A percentile compares a stretch with the other conserved stretches of the same genome.
phyloP scores from a whole-genome alignment of 805 yeast genomes.

The Ascoidea rubescens region DNA sequence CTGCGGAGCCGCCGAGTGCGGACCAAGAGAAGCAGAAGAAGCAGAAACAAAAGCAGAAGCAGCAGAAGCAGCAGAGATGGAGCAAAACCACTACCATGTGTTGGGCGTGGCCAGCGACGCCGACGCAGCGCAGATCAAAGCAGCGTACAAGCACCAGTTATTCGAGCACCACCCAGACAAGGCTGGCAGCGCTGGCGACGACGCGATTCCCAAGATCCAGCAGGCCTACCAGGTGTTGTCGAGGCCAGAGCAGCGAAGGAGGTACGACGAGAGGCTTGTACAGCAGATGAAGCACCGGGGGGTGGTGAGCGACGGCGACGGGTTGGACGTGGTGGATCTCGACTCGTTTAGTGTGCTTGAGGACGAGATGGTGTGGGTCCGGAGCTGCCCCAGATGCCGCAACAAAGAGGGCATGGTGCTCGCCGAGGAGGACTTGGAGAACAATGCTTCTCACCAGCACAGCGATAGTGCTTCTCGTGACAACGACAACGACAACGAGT shows the following conservation, averaged over 20 bases:
- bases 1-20: too few species aligned
- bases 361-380: neutral
- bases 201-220: neutral
- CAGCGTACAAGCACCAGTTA: too few species aligned
- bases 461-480: too few species aligned
- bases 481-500: neutral
- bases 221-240: neutral
- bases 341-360: neutral
- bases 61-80: too few species aligned
- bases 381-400: neutral
- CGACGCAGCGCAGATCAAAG: too few species aligned
- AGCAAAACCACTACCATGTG: too few species aligned
- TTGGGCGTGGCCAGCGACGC: too few species aligned
- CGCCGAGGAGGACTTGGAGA: neutral
- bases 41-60: too few species aligned
- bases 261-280: neutral
- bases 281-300: neutral
- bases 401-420: neutral
- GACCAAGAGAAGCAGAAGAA: too few species aligned
- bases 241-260: neutral
- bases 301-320: neutral
- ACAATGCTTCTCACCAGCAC: neutral
- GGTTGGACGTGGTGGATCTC: neutral
- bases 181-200: neutral
- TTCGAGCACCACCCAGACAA: too few species aligned